Evolutionary conservation across 176 grass and related monocot genomes (phyloP).

Genomic region (Hsuehochloa calcarea): DNA sequence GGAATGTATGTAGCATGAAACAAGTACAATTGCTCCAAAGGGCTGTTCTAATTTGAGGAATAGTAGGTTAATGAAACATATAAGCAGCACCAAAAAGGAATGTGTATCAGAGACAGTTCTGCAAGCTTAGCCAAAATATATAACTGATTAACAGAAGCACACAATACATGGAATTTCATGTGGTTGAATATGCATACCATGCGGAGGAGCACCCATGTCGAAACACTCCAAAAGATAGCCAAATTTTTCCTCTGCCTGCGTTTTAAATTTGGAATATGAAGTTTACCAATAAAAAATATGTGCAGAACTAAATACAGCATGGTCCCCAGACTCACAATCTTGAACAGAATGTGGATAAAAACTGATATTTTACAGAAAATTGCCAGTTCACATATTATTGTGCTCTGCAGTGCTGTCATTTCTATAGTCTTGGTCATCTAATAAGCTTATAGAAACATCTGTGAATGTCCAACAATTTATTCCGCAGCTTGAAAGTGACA

Average conservation of each 20-base stretch:
- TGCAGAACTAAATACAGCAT: conserved; percentile 3
- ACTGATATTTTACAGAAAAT: not conserved
- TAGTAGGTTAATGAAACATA: not conserved
- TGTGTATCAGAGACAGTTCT: not conserved
- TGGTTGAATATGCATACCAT: conserved; percentile 58
- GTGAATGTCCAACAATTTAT: not conserved
- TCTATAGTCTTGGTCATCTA: not conserved
- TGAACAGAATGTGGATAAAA: conserved; percentile 10
- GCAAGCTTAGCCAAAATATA: not conserved
- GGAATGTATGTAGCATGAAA: not conserved
- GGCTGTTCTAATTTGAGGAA: not conserved
- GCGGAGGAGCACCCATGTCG: conserved; percentile 91
- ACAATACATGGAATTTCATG: not conserved
- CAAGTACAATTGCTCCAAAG: not conserved
- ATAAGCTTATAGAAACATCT: not conserved
- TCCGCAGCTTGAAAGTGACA: not conserved
- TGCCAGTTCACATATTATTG: not conserved
- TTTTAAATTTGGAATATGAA: not conserved
- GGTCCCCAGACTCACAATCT: not conserved
- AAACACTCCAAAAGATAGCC: conserved; percentile 92
- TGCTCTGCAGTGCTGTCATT: not conserved
- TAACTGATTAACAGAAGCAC: not conserved
- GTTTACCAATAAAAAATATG: not conserved
- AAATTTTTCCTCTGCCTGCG: conserved; percentile 94
- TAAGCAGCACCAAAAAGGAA: not conserved